Conservation (phyloP, 352 stramenopile genomes). For the Globisporangium iwayamae region DNA sequence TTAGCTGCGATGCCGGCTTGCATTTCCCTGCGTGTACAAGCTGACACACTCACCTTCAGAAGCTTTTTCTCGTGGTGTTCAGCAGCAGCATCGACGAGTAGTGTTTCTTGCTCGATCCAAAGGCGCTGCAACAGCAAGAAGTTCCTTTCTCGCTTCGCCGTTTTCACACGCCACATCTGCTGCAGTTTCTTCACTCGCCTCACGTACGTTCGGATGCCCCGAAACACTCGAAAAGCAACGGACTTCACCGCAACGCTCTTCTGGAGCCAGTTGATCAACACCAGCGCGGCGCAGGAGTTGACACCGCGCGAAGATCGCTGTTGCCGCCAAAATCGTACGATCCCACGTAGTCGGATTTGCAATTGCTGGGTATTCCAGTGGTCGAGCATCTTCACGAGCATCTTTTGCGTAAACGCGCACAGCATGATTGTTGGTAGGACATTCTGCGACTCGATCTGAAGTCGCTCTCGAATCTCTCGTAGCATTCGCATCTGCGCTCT, state of each 20-base stretch:
- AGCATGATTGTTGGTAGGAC: slow-evolving; percentile 47
- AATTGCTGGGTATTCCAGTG: slow-evolving; percentile 40
- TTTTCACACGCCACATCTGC: slow-evolving; percentile 41
- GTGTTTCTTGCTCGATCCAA: slow-evolving; percentile 48
- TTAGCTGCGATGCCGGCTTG: not conserved
- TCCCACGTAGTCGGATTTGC: slow-evolving; percentile 32
- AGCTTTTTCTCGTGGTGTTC: slow-evolving; percentile 38
- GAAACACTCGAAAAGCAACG: slow-evolving; percentile 54
- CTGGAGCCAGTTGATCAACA: slow-evolving; percentile 61
- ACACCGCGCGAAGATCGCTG: slow-evolving; percentile 29
- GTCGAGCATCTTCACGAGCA: slow-evolving; percentile 26
- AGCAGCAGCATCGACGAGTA: slow-evolving; percentile 42
- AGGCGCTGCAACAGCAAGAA: slow-evolving; percentile 43
- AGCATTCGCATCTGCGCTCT: slow-evolving; percentile 41
- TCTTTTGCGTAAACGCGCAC: slow-evolving; percentile 39
- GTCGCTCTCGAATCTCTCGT: slow-evolving; percentile 29
- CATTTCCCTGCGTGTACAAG: not conserved
- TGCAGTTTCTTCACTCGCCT: slow-evolving; percentile 52
- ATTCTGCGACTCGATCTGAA: slow-evolving; percentile 32
- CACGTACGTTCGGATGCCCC: slow-evolving; percentile 45
- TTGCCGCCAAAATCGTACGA: slow-evolving; percentile 43
- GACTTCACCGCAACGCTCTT: slow-evolving; percentile 56
- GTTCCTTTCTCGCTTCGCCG: slow-evolving; percentile 29
- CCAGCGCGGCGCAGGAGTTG: slow-evolving; percentile 29
- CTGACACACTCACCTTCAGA: slow-evolving; percentile 23